Base-by-base conservation (phyloP, 345 rosid genomes). In the Draba incana region DNA sequence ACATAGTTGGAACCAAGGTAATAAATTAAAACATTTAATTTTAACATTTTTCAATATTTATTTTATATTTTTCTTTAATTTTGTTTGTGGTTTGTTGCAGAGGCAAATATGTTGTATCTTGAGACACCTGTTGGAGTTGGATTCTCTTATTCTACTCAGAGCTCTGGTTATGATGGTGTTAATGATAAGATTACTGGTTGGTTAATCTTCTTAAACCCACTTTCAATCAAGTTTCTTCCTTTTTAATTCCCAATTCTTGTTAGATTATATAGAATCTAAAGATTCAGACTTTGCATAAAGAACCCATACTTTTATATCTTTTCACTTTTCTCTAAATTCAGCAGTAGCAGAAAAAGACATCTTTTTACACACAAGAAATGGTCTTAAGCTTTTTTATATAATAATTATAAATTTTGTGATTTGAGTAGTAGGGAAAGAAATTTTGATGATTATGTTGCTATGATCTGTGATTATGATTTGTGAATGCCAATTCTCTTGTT, bases 61-160 rank as follows among this genome's bases (percentile, higher is more conserved):
- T 20, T 20, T 20, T 20, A 20, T 20, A 20, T 20, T 20, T 64
- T 33, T 33, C 37, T 62, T 15, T 6, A 9, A 7, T 23, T 42
- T 31, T 42, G 5, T 61, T 69, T 43, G 30, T 8, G 46, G 57
- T 35, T 35, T 8, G 10, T 63, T 81, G 81, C 86, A 94, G 99
- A 86, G 76, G 99, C 96, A 10, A 94, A 94, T 74, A 87, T 94
- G 88, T 62, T 91, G 83, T 94, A 87, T 77, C 66, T 94, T 78
- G 99, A 94, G 79, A 67, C 97, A 61, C 99, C 99, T 55, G 72
- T 85, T 79, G 99, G 99, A 48, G 97, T 91, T 81, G 99, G 99
- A 48, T 94, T 91, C 88, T 94, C 99, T 74, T 94, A 86, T 73
- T 83, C 99, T 13, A 62, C 80, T 8, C 88, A 91, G 46, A 48